Conservation (phyloP, 2,329 filamentous ascomycete genomes). For the Zelopaecilomyces penicillatus region DNA sequence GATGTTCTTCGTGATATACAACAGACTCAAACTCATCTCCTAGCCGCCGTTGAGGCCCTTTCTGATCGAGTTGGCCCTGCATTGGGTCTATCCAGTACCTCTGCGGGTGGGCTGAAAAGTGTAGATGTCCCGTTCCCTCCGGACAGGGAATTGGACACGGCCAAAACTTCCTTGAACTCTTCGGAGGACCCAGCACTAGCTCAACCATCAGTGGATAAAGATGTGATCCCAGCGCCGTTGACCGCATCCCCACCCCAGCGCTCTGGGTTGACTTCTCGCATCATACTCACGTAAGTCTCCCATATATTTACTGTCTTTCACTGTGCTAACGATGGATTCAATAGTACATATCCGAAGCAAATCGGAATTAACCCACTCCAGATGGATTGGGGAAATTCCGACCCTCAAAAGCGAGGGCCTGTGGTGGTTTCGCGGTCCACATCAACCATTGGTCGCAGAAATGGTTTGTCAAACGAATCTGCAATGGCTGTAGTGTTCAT, state of each 20-base stretch:
- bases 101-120: conserved; percentile 6
- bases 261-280: conserved; percentile 43
- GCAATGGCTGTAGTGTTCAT: no score
- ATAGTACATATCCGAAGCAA: conserved; percentile 80
- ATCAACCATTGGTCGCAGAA: conserved; percentile 70
- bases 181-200: not conserved
- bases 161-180: not conserved
- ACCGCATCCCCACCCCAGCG: conserved; percentile 27
- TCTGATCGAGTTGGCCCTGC: conserved; percentile 20
- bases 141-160: not conserved
- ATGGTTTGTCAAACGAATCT: conserved; percentile 47
- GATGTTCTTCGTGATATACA: conserved; percentile 32
- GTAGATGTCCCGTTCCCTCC: not conserved
- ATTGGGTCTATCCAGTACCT: conserved; percentile 2
- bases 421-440: conserved; percentile 75
- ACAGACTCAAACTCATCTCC: conserved; percentile 31
- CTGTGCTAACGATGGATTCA: not conserved
- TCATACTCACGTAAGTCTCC: conserved; percentile 42
- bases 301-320: conserved; percentile 5
- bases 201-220: conserved; percentile 1
- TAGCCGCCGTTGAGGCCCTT: conserved; percentile 32
- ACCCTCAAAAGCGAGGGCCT: conserved; percentile 69
- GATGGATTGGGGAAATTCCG: conserved; percentile 77
- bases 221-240: not conserved
- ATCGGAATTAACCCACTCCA: conserved; percentile 86